Evolutionary conservation across 2,329 filamentous ascomycete species (phyloP), one percentile per base, ranked within the genome.

Genomic region (Botrytis paeoniae): DNA sequence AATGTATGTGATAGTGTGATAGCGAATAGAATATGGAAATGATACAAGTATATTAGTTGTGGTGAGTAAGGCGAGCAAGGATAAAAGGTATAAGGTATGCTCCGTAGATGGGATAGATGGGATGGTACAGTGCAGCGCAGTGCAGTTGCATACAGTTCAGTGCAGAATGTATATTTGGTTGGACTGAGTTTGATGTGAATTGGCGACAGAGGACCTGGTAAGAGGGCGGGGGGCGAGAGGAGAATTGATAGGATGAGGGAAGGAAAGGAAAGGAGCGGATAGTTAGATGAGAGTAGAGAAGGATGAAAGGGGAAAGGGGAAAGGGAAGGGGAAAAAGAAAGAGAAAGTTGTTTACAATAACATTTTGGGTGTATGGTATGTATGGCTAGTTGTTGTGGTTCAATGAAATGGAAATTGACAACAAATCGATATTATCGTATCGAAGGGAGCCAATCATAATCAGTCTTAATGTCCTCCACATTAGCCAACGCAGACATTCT

Each of bases 401-500:
- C 41, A n/a, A 39, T 51, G 25, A 59, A 60, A 29, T 69, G 7
- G 29, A 69, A 54, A 69, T 43, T 57, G 66, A 69, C 66, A 69
- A 60, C 66, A 69, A 60, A 69, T 69, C 66, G n/a, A 35, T 59
- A 10, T 22, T 69, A 35, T 69, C 22, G 4, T 51, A 69, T 59
- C 25, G 6, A 35, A 69, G 18, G 57, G 35, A 43, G 29, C 66
- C 66, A 69, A 69, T 69, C 22, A 60, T 69, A 35, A 43, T 32
- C 37, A 1, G 41, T 9, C 1, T 16, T 51, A 9, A 35, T 51
- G 6, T 25, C 35, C 22, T 43, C 54, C 51, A 60, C 29, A 69
- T 60, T 43, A 35, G 66, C 51, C 37, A 69, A 69, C 66, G 66
- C 37, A 69, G 51, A 69, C 51, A 69, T 60, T 57, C 7, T n/a